Evolutionary conservation across 495 filamentous ascomycete genomes (phyloP).

Genomic region (Rusavskia elegans): DNA sequence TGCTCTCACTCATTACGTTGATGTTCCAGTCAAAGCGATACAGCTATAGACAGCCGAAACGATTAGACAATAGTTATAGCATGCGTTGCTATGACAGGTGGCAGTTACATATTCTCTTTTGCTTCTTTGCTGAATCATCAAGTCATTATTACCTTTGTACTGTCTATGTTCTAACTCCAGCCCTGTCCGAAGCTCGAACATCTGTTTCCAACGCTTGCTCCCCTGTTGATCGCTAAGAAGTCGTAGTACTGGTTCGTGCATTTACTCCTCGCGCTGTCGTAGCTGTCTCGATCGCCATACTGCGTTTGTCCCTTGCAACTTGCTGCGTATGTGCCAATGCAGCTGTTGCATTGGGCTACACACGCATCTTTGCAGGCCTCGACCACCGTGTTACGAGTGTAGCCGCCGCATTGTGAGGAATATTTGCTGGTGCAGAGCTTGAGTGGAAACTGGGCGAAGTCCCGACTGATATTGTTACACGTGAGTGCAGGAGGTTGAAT

Average conservation of each 20-base stretch:
- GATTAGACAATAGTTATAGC: too few species aligned
- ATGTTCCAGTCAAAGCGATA: too few species aligned
- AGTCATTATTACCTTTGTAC: too few species aligned
- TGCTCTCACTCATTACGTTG: too few species aligned
- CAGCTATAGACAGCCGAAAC: too few species aligned
- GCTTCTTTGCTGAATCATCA: too few species aligned
- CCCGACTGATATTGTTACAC: constrained; percentile 28
- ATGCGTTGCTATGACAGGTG: too few species aligned
- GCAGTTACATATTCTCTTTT: too few species aligned
- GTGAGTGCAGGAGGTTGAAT: constrained; percentile 30
- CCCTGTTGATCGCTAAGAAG: constrained; percentile 19
- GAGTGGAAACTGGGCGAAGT: constrained; percentile 23
- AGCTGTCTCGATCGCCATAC: constrained; percentile 10
- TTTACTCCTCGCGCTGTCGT: constrained; percentile 17
- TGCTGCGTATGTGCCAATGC: constrained; percentile 26
- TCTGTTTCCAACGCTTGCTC: constrained; percentile 6
- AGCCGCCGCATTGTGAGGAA: constrained; percentile 21
- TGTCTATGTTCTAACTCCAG: constrained; percentile 1
- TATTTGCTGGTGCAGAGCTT: constrained; percentile 28
- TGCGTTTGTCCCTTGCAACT: constrained; percentile 20
- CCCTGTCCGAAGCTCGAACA: constrained; percentile 1
- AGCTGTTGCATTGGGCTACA: constrained; percentile 30
- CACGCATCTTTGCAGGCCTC: constrained; percentile 31
- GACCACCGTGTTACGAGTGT: constrained; percentile 12
- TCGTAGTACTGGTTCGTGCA: constrained; percentile 26